Evolutionary conservation across 2,329 filamentous ascomycete genomes (phyloP).

Genomic region (Colletotrichum sp.): DNA sequence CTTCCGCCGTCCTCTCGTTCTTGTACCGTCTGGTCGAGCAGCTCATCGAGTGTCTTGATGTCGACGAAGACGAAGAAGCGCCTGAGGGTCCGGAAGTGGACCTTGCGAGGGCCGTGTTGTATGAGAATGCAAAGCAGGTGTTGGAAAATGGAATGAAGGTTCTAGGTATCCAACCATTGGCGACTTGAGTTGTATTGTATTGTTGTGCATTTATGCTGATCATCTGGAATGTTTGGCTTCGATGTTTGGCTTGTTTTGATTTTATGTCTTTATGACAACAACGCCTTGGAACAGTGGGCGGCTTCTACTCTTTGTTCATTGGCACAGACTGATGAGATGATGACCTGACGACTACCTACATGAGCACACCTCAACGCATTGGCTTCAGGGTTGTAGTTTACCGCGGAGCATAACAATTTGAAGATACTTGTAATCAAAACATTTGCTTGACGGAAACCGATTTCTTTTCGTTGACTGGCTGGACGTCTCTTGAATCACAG

Average conservation of each 20-base stretch:
- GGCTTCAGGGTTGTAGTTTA: neutral
- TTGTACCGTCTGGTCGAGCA: constrained; percentile 34
- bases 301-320: neutral
- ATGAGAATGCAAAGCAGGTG: constrained; percentile 66
- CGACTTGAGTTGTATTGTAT: neutral
- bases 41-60: neutral
- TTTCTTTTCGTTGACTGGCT: neutral
- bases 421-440: neutral
- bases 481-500: neutral
- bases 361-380: neutral
- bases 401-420: neutral
- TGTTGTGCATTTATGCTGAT: neutral
- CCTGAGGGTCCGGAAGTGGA: constrained; percentile 52
- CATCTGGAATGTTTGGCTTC: neutral
- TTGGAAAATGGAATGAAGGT: constrained; percentile 70
- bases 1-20: constrained; percentile 69
- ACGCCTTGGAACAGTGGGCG: neutral
- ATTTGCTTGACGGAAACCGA: neutral
- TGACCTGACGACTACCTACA: neutral
- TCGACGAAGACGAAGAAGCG: constrained; percentile 5
- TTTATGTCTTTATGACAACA: neutral
- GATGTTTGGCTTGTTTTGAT: neutral
- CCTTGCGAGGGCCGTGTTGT: constrained; percentile 65
- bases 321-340: neutral
- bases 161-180: constrained; percentile 45